phyloP scores from a whole-genome alignment of 2,329 filamentous ascomycete species.

The Calonectria leucothoes region DNA sequence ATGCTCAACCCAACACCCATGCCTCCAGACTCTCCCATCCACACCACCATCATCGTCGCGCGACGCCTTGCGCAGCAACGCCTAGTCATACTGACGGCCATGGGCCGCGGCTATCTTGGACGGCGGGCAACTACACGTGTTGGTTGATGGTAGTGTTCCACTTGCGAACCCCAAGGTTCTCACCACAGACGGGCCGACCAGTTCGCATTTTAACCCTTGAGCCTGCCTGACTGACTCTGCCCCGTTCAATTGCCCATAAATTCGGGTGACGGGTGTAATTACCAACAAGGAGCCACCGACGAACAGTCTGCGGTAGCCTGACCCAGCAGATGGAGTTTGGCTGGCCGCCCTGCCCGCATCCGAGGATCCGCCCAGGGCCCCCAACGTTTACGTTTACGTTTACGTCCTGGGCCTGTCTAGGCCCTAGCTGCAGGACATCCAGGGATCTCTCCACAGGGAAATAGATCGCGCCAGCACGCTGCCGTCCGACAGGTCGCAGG shows the following conservation, averaged over 20 bases:
- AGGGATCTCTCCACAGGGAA: constrained; percentile 38
- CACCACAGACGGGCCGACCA: constrained; percentile 20
- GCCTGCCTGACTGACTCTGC: background rate
- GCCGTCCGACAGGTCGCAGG: constrained; percentile 26
- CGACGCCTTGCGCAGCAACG: constrained; percentile 7
- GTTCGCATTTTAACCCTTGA: background rate
- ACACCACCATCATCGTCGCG: constrained; percentile 16
- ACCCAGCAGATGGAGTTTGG: background rate
- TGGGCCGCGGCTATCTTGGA: constrained; percentile 15
- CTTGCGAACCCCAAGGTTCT: constrained; percentile 9
- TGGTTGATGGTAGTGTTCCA: constrained; percentile 8
- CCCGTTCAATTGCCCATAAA: background rate
- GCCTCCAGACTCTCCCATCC: constrained; percentile 8
- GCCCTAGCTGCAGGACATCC: constrained; percentile 37
- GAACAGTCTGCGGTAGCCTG: background rate
- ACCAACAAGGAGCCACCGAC: background rate
- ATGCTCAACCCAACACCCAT: constrained; percentile 15
- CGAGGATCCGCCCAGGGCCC: constrained; percentile 20
- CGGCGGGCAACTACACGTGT: constrained; percentile 16
- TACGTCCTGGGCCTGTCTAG: constrained; percentile 16
- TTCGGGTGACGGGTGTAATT: background rate
- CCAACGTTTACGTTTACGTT: constrained; percentile 21
- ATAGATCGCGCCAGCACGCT: constrained; percentile 41
- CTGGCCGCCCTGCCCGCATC: constrained; percentile 2
- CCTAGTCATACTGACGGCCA: background rate